Evolutionary conservation across 441 rosid genomes (phyloP).

Genomic region (Populus hybrid): DNA sequence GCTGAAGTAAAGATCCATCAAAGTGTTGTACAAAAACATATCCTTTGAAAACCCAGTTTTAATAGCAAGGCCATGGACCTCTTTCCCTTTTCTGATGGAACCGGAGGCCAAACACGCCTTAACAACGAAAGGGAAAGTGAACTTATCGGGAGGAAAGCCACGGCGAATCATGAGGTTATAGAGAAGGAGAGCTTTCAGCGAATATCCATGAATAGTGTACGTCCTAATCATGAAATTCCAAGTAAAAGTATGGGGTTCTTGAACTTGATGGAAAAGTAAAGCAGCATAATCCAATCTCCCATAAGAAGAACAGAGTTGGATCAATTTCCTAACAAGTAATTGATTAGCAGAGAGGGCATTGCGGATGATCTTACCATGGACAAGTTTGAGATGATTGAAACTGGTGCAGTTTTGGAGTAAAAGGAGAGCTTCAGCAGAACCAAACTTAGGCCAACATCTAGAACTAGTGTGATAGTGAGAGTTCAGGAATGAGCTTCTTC

Average conservation of each 20-base stretch:
- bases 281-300: constrained; percentile 48
- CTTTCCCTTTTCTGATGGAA: constrained; percentile 37
- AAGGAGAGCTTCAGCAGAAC: constrained; percentile 39
- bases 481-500: constrained; percentile 5
- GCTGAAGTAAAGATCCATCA: constrained; percentile 63
- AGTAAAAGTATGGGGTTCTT: constrained; percentile 39
- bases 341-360: constrained; percentile 46
- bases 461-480: neutral
- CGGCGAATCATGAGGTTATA: constrained; percentile 50
- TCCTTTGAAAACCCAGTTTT: constrained; percentile 51
- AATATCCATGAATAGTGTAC: constrained; percentile 31
- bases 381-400: constrained; percentile 55
- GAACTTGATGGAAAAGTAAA: constrained; percentile 46
- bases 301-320: constrained; percentile 43
- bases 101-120: constrained; percentile 50
- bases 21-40: constrained; percentile 47
- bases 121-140: constrained; percentile 64
- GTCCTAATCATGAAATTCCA: constrained; percentile 74
- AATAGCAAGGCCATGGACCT: constrained; percentile 55
- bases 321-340: constrained; percentile 51
- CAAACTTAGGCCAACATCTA: constrained; percentile 25
- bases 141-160: constrained; percentile 53
- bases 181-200: constrained; percentile 48
- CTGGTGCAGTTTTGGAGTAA: constrained; percentile 42
- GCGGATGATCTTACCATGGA: constrained; percentile 53